Base-by-base conservation (phyloP, 148 eudicot species). In the Suaeda aralocaspica region DNA sequence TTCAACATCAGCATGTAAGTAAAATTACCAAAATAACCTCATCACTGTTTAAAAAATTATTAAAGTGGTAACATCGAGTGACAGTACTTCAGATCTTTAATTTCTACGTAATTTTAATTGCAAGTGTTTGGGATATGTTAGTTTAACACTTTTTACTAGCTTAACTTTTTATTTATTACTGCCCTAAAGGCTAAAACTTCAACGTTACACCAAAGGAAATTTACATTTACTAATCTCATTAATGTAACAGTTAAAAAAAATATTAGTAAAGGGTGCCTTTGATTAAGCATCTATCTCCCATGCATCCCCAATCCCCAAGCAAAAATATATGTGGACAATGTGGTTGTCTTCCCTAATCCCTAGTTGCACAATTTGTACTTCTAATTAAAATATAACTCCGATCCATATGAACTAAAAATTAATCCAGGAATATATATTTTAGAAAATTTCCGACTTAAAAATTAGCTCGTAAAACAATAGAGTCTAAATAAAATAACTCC, bases 171-270 rank as follows among this genome's bases (percentile, higher is more conserved):
- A n/a, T n/a, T 75, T 41, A 75, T 69, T 72, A 66, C 68, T 28
- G 66, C 45, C 67, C 52, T 53, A 77, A 56, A 39, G n/a, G n/a
- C 9, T 25, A 58, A 73, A 59, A 55, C 84, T 81, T 81, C 81
- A 81, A 29, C 80, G 76, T 77, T 67, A 81, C 84, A 74, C 78
- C 80, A 77, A 77, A 69, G 80, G 64, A 30, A 66, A 24, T 15
- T 53, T 70, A 44, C 61, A 72, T 64, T 77, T 69, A 59, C 57
- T 68, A 28, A 1, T 34, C 6, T 76, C 66, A 68, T 71, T 76
- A 71, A 77, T 77, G 76, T 21, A 6, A 72, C 41, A 36, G 41
- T 36, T 4, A 36, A 36, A 36, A 36, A 36, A 36, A n/a, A n/a
- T n/a, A n/a, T n/a, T n/a, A n/a, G n/a, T n/a, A n/a, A 36, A 36